Conservation (phyloP, 2,329 filamentous ascomycete genomes). For the Alternaria sp. region DNA sequence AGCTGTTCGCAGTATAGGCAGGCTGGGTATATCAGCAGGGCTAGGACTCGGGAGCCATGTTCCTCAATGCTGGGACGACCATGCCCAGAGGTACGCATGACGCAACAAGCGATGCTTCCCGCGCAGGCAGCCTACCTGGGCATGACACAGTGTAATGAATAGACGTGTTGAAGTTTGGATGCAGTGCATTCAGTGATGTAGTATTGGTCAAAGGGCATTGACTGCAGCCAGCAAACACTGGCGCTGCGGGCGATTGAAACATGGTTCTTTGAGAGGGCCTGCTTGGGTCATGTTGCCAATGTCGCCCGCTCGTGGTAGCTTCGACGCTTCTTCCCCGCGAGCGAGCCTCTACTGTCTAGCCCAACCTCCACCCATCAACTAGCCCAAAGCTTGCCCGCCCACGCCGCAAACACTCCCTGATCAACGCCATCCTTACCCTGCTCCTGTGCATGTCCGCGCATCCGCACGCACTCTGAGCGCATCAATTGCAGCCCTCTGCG, state of each 20-base stretch:
- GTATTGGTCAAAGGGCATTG: background rate
- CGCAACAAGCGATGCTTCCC: slow-evolving; percentile 17
- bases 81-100: slow-evolving; percentile 19
- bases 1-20: slow-evolving; percentile 14
- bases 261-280: slow-evolving; percentile 8
- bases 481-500: slow-evolving; percentile 15
- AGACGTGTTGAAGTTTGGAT: background rate
- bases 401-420: slow-evolving; percentile 12
- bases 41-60: slow-evolving; percentile 10
- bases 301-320: slow-evolving; percentile 1
- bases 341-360: slow-evolving; percentile 14
- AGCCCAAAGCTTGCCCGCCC: slow-evolving; percentile 11
- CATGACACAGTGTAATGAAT: background rate
- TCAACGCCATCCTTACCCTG: slow-evolving; percentile 3
- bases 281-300: slow-evolving; percentile 5
- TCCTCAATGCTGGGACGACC: slow-evolving; percentile 7
- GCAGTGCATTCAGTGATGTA: background rate
- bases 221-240: background rate
- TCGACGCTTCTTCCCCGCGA: slow-evolving; percentile 19
- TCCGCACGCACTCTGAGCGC: slow-evolving; percentile 8
- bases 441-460: slow-evolving; percentile 8
- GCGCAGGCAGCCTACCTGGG: background rate
- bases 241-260: slow-evolving; percentile 7
- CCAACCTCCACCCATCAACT: slow-evolving; percentile 18
- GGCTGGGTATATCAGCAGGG: slow-evolving; percentile 10